phyloP scores from a whole-genome alignment of 352 stramenopile species.

The Globisporangium camurandrum region DNA sequence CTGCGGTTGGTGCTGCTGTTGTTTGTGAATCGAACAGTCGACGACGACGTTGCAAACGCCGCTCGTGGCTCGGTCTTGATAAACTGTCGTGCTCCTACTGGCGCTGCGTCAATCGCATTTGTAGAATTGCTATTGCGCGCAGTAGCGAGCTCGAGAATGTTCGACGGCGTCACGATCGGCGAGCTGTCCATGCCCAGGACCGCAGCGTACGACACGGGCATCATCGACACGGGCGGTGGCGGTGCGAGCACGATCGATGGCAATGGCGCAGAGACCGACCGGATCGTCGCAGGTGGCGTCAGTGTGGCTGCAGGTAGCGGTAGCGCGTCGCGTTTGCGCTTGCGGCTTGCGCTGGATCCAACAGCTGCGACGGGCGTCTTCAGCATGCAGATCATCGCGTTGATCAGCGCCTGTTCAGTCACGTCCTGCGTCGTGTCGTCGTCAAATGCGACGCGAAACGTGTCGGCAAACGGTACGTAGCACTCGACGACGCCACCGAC shows the following conservation, averaged over 20 bases:
- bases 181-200: constrained; percentile 10
- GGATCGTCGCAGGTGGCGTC: constrained; percentile 5
- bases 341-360: background rate
- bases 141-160: constrained; percentile 11
- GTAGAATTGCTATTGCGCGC: background rate
- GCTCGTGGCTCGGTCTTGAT: background rate
- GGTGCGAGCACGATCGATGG: constrained; percentile 6
- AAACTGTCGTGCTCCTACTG: too few species aligned
- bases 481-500: constrained; percentile 31
- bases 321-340: constrained; percentile 11
- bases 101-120: too few species aligned
- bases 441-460: constrained; percentile 43
- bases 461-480: constrained; percentile 57
- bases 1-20: background rate
- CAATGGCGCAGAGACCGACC: constrained; percentile 10
- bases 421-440: constrained; percentile 41
- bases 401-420: constrained; percentile 46
- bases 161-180: constrained; percentile 9
- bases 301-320: background rate
- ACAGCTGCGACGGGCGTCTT: constrained; percentile 3
- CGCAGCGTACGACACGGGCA: constrained; percentile 14
- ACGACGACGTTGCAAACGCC: background rate
- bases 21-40: too few species aligned
- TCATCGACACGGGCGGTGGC: constrained; percentile 9
- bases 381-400: constrained; percentile 44